A percentile compares a stretch with the other conserved stretches of the same genome.
These are phyloP conservation scores for Colletotrichum camelliae DNA, from an alignment of 2,329 filamentous ascomycete species.

Conservation along the genomic window DNA sequence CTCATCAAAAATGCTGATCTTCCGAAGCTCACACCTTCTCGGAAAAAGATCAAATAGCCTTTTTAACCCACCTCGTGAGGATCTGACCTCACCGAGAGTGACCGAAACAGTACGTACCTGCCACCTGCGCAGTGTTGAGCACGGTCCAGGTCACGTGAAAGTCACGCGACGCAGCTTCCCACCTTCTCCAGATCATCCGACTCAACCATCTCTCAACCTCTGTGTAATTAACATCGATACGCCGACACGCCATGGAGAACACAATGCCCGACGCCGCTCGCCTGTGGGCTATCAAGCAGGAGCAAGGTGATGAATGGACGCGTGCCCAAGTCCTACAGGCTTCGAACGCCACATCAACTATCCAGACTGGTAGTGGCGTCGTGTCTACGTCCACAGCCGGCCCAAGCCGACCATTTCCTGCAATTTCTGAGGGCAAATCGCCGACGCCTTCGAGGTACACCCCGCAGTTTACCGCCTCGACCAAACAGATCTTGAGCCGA, in stretches of 20 bases:
- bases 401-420: background rate
- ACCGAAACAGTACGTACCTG: background rate
- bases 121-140: too few relatives aligned
- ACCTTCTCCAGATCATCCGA: background rate
- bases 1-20: too few relatives aligned
- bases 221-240: background rate
- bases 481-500: slow-evolving; percentile 31
- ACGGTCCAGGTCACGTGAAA: background rate
- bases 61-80: too few relatives aligned
- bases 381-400: background rate
- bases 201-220: background rate
- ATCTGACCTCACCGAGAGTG: background rate
- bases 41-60: too few relatives aligned
- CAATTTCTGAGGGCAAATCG: background rate
- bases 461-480: slow-evolving; percentile 34
- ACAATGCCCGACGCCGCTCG: background rate
- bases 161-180: background rate
- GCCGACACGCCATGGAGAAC: background rate
- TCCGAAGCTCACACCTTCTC: too few relatives aligned
- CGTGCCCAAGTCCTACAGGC: background rate
- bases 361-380: background rate
- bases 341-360: background rate
- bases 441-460: slow-evolving; percentile 26
- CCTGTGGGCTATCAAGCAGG: background rate
- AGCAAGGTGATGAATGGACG: background rate